Percentiles rank a stretch among this genome's conserved stretches.
Conservation (phyloP, 2,329 filamentous ascomycete species). For the Ambrosiella beaveri region DNA sequence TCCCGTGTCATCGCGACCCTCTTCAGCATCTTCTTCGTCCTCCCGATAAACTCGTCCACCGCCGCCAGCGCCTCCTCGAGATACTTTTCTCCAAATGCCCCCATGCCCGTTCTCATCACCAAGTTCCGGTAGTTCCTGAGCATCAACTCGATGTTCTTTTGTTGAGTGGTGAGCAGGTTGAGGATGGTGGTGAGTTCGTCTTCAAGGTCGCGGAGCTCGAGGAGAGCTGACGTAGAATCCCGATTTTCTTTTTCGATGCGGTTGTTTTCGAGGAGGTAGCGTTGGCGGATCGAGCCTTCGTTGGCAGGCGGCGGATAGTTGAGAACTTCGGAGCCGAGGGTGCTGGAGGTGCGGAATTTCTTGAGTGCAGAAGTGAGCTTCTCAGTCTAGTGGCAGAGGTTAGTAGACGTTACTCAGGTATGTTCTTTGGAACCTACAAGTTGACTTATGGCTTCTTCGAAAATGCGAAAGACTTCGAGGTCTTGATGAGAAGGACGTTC, state of each 20-base stretch:
- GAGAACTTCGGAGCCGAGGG: conserved; percentile 26
- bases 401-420: neutral
- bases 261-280: conserved; percentile 24
- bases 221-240: conserved; percentile 42
- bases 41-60: conserved; percentile 36
- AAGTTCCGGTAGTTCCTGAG: conserved; percentile 25
- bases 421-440: conserved; percentile 25
- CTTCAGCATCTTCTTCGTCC: conserved; percentile 38
- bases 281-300: conserved; percentile 22
- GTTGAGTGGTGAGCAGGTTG: conserved; percentile 40
- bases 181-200: conserved; percentile 42
- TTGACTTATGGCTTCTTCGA: conserved; percentile 48
- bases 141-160: conserved; percentile 31
- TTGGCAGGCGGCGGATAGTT: conserved; percentile 24
- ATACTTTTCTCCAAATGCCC: conserved; percentile 26
- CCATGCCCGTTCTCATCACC: conserved; percentile 21
- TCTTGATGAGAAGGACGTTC: conserved; percentile 43
- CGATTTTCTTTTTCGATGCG: conserved; percentile 40
- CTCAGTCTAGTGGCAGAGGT: conserved; percentile 30
- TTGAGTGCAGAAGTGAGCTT: conserved; percentile 46
- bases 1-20: conserved; percentile 40
- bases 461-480: conserved; percentile 45
- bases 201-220: conserved; percentile 47
- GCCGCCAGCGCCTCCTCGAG: conserved; percentile 34
- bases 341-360: conserved; percentile 40